phyloP scores from a whole-genome alignment of 805 yeast species.

The Saturnispora mendoncae region DNA sequence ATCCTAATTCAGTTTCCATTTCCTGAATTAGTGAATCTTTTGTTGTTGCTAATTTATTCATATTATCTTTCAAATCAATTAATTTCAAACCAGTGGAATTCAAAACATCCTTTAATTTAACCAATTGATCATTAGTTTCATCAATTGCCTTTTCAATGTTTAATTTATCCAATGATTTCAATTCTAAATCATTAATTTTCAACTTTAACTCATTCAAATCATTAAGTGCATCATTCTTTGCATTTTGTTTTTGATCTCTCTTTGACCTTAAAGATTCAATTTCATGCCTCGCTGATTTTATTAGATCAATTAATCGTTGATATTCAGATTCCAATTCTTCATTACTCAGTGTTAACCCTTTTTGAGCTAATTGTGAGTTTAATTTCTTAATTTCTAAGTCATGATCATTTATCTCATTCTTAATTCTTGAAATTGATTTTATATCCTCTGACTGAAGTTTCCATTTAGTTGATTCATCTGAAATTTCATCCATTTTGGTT shows the following conservation, averaged over 20 bases:
- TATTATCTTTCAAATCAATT: not conserved
- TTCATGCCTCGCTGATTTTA: slow-evolving; percentile 33
- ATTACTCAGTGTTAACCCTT: slow-evolving; percentile 27
- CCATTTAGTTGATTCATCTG: slow-evolving; percentile 13
- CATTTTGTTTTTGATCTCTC: slow-evolving; percentile 38
- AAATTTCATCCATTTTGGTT: slow-evolving; percentile 21
- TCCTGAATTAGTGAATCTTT: not conserved
- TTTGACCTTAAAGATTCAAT: slow-evolving; percentile 30
- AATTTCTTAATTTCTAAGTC: slow-evolving; percentile 9
- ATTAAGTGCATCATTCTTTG: slow-evolving; percentile 38
- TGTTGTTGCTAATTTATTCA: slow-evolving; percentile 1
- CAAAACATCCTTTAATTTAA: slow-evolving; percentile 7
- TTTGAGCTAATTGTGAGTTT: slow-evolving; percentile 9
- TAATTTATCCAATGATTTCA: slow-evolving; percentile 38
- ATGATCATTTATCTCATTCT: slow-evolving; percentile 11
- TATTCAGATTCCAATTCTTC: slow-evolving; percentile 41
- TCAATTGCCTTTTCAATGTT: slow-evolving; percentile 32
- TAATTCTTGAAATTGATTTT: not conserved
- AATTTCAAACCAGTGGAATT: not conserved
- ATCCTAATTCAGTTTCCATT: slow-evolving; percentile 1
- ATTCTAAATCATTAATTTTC: slow-evolving; percentile 44
- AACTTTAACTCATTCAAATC: slow-evolving; percentile 45
- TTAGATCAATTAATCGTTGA: slow-evolving; percentile 29
- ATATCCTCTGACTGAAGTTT: slow-evolving; percentile 11
- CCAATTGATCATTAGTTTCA: slow-evolving; percentile 26